Base-by-base conservation (phyloP, 306 rosid genomes). In the Quercus dentata region DNA sequence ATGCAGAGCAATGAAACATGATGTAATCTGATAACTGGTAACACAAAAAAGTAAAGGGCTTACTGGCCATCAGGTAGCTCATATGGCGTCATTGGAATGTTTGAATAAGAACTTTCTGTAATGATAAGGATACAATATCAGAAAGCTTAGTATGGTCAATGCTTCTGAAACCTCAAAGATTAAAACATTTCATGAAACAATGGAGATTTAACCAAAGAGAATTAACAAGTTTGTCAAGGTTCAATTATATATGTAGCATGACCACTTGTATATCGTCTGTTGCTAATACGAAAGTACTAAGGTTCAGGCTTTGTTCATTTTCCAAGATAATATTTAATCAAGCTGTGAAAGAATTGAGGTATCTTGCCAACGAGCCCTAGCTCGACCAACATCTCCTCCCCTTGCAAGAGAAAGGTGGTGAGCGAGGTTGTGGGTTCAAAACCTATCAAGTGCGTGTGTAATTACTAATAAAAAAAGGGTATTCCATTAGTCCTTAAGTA, bases 41-140 rank as follows among this genome's bases (percentile, higher is more conserved):
- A 72, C 54, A 86, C 54, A 86, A 68, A 77, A 68, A 62, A 68
- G 69, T 67, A 78, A 71, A 38, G 49, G 56, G 89, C 99, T 96
- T 87, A 96, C 99, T 96, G 99, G 94, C 99, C 99, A 87, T 96
- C 99, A 83, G 99, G 99, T 76, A 96, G 99, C 86, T 96, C 99
- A 73, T 93, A 96, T 13, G 99, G 76, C 57, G 99, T 96, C 90
- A 86, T 96, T 63, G 99, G 99, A 79, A 96, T 96, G 87, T 96
- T 96, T 38, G 98, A 96, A 88, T 96, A 96, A 27, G 98, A 86
- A 71, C 75, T 95, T 87, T 95, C 99, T 95, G 92, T 70, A 80
- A 74, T 17, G 52, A 59, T 20, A 80, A 56, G 54, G 69, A 77
- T 56, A 84, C 76, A 58, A 78, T 49, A 75, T 71, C 74, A 57